Conservation (phyloP, 352 stramenopile species). For the Globisporangium iwayamae region DNA sequence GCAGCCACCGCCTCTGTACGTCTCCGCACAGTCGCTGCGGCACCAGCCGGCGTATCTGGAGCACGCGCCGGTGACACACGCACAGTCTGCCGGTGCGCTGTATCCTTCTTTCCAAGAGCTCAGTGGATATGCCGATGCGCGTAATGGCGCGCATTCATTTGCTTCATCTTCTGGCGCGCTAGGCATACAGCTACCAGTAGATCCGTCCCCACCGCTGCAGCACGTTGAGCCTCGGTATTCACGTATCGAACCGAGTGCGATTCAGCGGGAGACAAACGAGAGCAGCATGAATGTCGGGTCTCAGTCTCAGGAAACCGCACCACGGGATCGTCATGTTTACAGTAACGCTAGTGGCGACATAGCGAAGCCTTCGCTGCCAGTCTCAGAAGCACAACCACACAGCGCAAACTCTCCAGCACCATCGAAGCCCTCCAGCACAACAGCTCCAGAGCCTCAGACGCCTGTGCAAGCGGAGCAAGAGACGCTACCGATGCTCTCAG, state of each 20-base stretch:
- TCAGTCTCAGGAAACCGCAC: background rate
- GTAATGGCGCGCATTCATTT: background rate
- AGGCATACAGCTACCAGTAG: background rate
- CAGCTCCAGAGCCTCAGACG: background rate
- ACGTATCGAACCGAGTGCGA: background rate
- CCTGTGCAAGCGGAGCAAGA: background rate
- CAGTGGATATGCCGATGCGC: background rate
- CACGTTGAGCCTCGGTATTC: background rate
- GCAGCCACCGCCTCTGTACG: background rate
- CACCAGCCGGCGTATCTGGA: background rate
- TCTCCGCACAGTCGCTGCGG: constrained; percentile 8
- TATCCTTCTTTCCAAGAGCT: constrained; percentile 6
- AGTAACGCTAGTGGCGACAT: background rate
- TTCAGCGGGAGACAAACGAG: background rate
- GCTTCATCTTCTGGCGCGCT: too few species aligned
- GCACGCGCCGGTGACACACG: background rate
- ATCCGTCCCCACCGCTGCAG: background rate
- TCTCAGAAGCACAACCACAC: background rate
- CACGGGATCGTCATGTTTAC: background rate
- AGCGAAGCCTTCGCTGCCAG: background rate
- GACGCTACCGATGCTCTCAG: constrained; percentile 9
- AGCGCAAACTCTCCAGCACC: background rate
- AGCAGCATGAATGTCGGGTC: background rate
- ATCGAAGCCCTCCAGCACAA: background rate
- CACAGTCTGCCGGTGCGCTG: background rate